These are phyloP conservation scores for Seiridium unicorne DNA, from an alignment of 2,329 filamentous ascomycete genomes.

Conservation along the genomic window DNA sequence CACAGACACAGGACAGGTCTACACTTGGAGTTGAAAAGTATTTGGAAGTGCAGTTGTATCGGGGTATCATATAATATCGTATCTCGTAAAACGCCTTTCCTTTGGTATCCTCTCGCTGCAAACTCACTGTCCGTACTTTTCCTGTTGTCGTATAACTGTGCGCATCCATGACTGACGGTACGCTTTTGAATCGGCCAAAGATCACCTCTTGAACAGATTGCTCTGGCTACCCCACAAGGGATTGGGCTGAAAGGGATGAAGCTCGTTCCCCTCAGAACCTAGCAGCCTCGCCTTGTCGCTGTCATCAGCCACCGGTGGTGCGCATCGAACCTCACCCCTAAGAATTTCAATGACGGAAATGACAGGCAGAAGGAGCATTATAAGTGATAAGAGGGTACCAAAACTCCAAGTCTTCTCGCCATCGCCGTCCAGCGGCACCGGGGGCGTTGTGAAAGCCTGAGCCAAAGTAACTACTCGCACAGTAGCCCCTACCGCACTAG, in stretches of 20 bases:
- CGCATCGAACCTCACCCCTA: conserved; percentile 39
- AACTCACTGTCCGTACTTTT: background rate
- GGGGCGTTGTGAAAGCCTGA: conserved; percentile 58
- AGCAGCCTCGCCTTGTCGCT: background rate
- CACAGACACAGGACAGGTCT: no score
- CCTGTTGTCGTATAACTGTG: background rate
- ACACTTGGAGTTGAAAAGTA: no score
- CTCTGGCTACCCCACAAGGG: conserved; percentile 1
- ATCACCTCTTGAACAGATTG: background rate
- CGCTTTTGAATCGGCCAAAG: background rate
- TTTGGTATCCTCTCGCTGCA: background rate
- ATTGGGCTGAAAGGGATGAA: conserved; percentile 3
- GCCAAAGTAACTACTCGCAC: conserved; percentile 55
- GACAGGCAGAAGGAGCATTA: conserved; percentile 59
- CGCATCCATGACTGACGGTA: no score
- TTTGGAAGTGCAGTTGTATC: no score
- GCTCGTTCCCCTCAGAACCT: background rate
- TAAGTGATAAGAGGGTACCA: conserved; percentile 58
- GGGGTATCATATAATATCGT: no score
- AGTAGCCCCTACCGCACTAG: conserved; percentile 57
- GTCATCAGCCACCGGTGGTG: conserved; percentile 21
- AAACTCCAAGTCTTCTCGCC: conserved; percentile 62
- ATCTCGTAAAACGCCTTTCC: no score
- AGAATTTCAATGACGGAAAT: conserved; percentile 60
- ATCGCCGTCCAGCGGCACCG: conserved; percentile 46